Evolutionary conservation across 1,284 basidiomycete genomes (phyloP), one percentile per base, ranked within the genome.

Genomic region (Leccinum colubrinum): DNA sequence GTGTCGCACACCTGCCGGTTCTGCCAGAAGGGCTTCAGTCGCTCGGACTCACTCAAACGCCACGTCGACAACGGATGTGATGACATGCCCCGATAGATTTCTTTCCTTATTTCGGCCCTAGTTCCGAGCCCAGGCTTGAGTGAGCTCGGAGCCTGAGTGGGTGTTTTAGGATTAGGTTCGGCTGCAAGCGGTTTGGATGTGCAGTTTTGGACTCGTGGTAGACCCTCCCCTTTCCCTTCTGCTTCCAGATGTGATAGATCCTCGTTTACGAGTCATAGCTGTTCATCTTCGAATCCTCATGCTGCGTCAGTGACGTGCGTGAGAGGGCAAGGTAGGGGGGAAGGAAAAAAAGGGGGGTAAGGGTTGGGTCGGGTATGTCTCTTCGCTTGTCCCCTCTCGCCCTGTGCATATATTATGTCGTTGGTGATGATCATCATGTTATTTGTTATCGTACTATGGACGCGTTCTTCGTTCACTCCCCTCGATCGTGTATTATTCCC

Each of bases 11-110:
- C 79, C 58, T 91, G 90, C 74, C 81, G 80, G 30, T 85, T 79
- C 71, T 92, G 90, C 75, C 79, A 81, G 65, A 91, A 90, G 73
- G 85, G 85, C 68, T 91, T 91, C 72, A 88, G 87, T 75, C 83
- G 90, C 3, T 74, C 79, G 30, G 83, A 85, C 71, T 84, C 83
- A 62, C 78, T 84, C 63, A 85, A 84, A 71, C 77, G 83, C 61
- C 83, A 85, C 72, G 64, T 86, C 59, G 87, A 91, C 77, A 88
- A 90, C 67, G 88, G 88, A 64, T 81, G 82, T 75, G 84, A 86
- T 70, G 84, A 85, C 67, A 83, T 82, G 79, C 81, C 78, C 61
- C 73, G 70, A 72, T 73, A 72, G 64, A 72, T 60, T 70, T 33
- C 8, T n/a, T n/a, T 67, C 20, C 6, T 51, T 25, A 9, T 64